Evolutionary conservation across 2,329 filamentous ascomycete genomes (phyloP).

Genomic region (Fusarium palustre): DNA sequence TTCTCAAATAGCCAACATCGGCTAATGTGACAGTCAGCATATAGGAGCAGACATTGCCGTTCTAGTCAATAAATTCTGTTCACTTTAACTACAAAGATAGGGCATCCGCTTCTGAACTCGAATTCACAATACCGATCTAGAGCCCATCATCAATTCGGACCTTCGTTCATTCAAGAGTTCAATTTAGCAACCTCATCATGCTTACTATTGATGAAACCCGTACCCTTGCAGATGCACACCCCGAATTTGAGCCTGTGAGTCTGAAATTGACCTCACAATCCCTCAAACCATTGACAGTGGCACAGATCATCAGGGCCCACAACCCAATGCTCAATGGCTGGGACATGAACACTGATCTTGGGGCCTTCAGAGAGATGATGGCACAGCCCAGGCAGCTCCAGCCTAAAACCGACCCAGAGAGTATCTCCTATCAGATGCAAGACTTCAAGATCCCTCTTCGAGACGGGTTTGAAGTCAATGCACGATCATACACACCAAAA

Average conservation of each 20-base stretch:
- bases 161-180: background rate
- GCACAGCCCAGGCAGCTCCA: constrained; percentile 22
- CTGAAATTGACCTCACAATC: background rate
- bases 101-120: background rate
- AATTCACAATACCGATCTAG: background rate
- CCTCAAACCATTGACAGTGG: constrained; percentile 2
- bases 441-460: constrained; percentile 42
- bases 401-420: constrained; percentile 24
- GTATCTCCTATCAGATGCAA: constrained; percentile 33
- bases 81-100: constrained; percentile 13
- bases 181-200: constrained; percentile 28
- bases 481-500: constrained; percentile 43
- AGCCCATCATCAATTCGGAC: background rate
- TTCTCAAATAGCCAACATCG: background rate
- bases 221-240: constrained; percentile 37
- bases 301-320: constrained; percentile 25
- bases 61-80: constrained; percentile 5
- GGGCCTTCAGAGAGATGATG: constrained; percentile 37
- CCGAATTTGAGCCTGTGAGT: constrained; percentile 35
- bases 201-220: constrained; percentile 43
- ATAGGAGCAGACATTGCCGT: background rate
- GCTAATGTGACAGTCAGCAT: background rate
- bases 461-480: constrained; percentile 37
- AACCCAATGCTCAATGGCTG: constrained; percentile 40
- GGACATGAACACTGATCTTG: constrained; percentile 41